Conservation (phyloP, 768 basidiomycete species). For the Amylocystis lapponica region DNA sequence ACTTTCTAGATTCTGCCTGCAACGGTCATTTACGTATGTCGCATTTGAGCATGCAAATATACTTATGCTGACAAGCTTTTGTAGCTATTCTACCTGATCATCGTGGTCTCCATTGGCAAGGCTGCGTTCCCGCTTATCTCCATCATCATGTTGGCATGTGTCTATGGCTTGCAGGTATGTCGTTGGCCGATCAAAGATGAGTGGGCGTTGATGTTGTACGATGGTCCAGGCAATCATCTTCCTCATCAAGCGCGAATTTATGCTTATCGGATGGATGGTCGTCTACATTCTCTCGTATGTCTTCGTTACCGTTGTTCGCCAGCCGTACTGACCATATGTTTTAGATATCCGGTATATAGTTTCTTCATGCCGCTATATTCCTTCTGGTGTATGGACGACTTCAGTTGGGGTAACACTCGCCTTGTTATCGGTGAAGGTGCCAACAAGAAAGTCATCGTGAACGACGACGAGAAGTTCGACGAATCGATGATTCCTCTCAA, state of each 20-base stretch:
- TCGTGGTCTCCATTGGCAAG: conserved; percentile 65
- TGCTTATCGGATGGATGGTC: conserved; percentile 96
- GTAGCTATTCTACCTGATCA: conserved; percentile 78
- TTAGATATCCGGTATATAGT: conserved; percentile 86
- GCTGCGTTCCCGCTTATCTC: conserved; percentile 81
- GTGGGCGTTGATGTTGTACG: not conserved
- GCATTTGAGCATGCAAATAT: too few species aligned
- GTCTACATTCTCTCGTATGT: conserved; percentile 87
- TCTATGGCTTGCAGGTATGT: conserved; percentile 88
- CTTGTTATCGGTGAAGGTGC: conserved; percentile 91
- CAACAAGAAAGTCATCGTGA: conserved; percentile 89
- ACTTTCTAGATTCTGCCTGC: conserved; percentile 69
- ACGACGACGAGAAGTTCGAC: conserved; percentile 94
- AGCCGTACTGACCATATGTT: not conserved
- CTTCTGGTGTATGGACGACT: conserved; percentile 99
- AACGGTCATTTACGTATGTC: conserved; percentile 83
- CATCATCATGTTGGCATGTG: conserved; percentile 83
- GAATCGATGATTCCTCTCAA: conserved; percentile 98
- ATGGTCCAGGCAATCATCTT: conserved; percentile 76
- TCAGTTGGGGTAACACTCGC: conserved; percentile 93
- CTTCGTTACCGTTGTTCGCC: not conserved
- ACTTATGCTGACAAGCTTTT: conserved; percentile 7
- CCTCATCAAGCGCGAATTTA: conserved; percentile 95
- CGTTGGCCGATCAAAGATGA: not conserved
- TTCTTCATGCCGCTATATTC: conserved; percentile 95